Evolutionary conservation across 2,329 filamentous ascomycete species (phyloP), one percentile per base, ranked within the genome.

Genomic region (Chaetomium globosum): DNA sequence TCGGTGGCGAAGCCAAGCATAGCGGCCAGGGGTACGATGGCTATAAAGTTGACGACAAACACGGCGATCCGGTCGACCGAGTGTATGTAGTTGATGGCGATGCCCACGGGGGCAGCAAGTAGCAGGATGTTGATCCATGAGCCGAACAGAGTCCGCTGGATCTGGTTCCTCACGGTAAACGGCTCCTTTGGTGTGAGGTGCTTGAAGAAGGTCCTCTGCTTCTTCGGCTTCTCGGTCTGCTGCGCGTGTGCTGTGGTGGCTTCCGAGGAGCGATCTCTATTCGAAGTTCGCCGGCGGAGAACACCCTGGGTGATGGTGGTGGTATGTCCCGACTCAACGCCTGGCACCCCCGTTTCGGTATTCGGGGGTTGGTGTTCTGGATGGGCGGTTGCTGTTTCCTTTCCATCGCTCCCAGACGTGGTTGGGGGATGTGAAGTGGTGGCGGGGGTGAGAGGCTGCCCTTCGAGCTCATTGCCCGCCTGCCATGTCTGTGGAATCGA

Each of bases 31-130:
- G 93, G 93, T 65, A 97, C 89, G 71, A 97, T 97, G 67, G 93
- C 94, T 69, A 97, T 85, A 73, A 97, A 97, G 80, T 97, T 97
- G 77, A 97, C 85, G 63, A 93, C 86, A 73, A 97, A 97, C 55
- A 95, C 81, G 36, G 83, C 84, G 65, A 89, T 82, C 3, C 83
- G 80, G 73, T 84, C 81, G 23, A 65, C 58, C 4, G 58, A 52
- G 31, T 23, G 58, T 23, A 65, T 19, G 73, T 89, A 92, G 72
- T 91, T 86, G 60, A 94, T 76, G 1, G 85, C 90, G 72, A 97
- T 92, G 65, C 93, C 93, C 39, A 87, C 85, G 0, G 93, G 93
- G 0, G 91, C 92, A 26, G 89, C 87, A 19, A 97, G 60, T 26
- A 97, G 80, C 30, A 97, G 79, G 28, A 96, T 74, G 74, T 97